These are phyloP conservation scores for Pestalotiopsis sp. DNA, from an alignment of 2,329 filamentous ascomycete species.

Conservation along the genomic window DNA sequence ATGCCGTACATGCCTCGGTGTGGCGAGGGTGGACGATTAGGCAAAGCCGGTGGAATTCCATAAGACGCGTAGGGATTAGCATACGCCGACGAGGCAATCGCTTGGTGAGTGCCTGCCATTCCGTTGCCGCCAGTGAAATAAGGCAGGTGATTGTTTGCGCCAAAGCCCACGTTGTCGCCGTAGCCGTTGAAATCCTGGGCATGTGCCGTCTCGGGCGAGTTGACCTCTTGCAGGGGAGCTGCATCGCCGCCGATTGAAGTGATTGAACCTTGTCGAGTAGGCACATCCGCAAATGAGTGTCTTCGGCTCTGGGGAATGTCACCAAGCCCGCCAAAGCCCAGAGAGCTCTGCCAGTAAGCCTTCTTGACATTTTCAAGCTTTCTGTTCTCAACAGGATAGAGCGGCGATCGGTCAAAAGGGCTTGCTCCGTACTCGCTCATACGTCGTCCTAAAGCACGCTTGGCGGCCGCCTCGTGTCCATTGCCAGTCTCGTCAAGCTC, in stretches of 20 bases:
- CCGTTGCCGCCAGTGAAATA: conserved; percentile 40
- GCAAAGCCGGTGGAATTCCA: conserved; percentile 45
- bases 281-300: conserved; percentile 77
- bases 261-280: conserved; percentile 65
- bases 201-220: conserved; percentile 45
- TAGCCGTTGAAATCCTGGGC: conserved; percentile 47
- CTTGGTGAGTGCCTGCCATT: conserved; percentile 36
- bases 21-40: conserved; percentile 60
- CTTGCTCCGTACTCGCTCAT: conserved; percentile 61
- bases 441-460: conserved; percentile 50
- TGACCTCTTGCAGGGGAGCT: conserved; percentile 48
- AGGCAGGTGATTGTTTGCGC: conserved; percentile 39
- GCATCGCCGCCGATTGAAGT: conserved; percentile 58
- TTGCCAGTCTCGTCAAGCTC: conserved; percentile 69
- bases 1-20: conserved; percentile 65
- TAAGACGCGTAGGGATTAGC: conserved; percentile 50
- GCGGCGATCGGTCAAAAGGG: conserved; percentile 42
- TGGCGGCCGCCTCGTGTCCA: conserved; percentile 47
- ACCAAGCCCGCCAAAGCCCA: conserved; percentile 64
- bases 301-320: conserved; percentile 75
- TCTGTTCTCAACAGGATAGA: conserved; percentile 59
- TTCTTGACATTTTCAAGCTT: conserved; percentile 69
- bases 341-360: conserved; percentile 71
- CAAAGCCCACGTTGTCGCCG: conserved; percentile 40
- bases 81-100: conserved; percentile 40